A percentile compares a stretch with the other conserved stretches of the same genome.
These are phyloP conservation scores for Jaminaea rosea DNA, from an alignment of 1,284 basidiomycete species.

Conservation along the genomic window DNA sequence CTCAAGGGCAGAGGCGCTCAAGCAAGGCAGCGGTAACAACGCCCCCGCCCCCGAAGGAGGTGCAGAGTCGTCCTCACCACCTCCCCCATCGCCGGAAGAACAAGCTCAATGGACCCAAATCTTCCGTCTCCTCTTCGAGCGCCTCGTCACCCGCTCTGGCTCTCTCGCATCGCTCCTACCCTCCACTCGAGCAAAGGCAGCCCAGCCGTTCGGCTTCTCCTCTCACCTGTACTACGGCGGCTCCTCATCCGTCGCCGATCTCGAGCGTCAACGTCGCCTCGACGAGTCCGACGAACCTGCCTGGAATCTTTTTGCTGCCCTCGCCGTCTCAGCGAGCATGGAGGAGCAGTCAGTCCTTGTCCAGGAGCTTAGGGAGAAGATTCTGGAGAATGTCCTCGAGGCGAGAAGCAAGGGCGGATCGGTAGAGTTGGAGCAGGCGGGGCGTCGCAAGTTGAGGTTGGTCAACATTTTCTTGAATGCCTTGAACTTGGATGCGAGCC, in stretches of 20 bases:
- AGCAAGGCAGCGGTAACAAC: constrained; percentile 43
- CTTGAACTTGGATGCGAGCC: constrained; percentile 42
- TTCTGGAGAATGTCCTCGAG: constrained; percentile 71
- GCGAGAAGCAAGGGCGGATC: constrained; percentile 52
- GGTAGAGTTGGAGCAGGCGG: constrained; percentile 6
- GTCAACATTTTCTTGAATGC: constrained; percentile 41
- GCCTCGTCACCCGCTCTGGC: constrained; percentile 58
- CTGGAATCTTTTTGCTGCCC: constrained; percentile 80
- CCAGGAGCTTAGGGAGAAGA: constrained; percentile 76
- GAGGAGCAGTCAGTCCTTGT: constrained; percentile 79
- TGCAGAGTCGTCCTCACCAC: constrained; percentile 7
- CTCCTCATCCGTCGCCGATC: constrained; percentile 50
- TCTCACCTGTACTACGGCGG: constrained; percentile 31
- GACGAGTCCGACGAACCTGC: constrained; percentile 63
- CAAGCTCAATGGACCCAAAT: constrained; percentile 64
- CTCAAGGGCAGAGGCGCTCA: constrained; percentile 80
- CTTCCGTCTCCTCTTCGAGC: constrained; percentile 73
- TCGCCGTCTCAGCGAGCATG: constrained; percentile 66
- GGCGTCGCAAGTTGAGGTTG: constrained; percentile 38
- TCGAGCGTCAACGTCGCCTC: not conserved
- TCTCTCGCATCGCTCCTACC: constrained; percentile 72
- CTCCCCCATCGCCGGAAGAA: constrained; percentile 57
- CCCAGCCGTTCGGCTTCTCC: constrained; percentile 52
- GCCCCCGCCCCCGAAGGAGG: constrained; percentile 44
- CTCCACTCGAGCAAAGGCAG: constrained; percentile 63